phyloP scores from a whole-genome alignment of 2,329 filamentous ascomycete genomes.

The Trichophyton rubrum region DNA sequence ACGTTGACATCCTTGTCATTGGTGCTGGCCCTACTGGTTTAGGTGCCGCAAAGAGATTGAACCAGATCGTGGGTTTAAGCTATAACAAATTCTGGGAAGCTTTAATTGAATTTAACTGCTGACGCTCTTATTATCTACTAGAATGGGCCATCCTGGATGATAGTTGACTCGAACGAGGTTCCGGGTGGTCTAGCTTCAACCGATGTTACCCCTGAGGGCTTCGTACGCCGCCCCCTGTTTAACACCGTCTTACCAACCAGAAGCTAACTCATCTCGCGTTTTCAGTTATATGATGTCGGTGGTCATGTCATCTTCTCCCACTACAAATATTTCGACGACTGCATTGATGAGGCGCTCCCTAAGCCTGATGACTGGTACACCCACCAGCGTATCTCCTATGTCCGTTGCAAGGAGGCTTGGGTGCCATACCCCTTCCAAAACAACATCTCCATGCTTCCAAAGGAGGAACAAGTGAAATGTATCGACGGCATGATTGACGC shows the following conservation, averaged over 20 bases:
- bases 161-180: conserved; percentile 81
- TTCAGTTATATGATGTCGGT: conserved; percentile 91
- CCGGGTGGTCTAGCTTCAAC: conserved; percentile 94
- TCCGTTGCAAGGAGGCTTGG: conserved; percentile 92
- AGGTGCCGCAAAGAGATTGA: conserved; percentile 92
- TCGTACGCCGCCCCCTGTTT: conserved; percentile 54
- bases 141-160: conserved; percentile 90
- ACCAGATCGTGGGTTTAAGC: conserved; percentile 66
- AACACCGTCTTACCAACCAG: conserved; percentile 2
- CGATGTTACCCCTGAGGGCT: conserved; percentile 88
- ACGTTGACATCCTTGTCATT: conserved; percentile 95
- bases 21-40: conserved; percentile 94
- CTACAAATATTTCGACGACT: conserved; percentile 99
- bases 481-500: conserved; percentile 95
- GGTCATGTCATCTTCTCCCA: conserved; percentile 98
- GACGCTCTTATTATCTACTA: conserved; percentile 27
- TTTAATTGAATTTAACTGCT: not conserved
- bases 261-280: not conserved
- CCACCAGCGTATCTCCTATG: conserved; percentile 97
- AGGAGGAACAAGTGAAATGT: conserved; percentile 90
- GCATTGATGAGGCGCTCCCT: conserved; percentile 90
- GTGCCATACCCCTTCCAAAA: conserved; percentile 99
- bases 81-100: not conserved
- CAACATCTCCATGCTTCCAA: conserved; percentile 96
- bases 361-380: conserved; percentile 92